Conservation (phyloP, 306 rosid genomes). For the Bauhinia variegata region DNA sequence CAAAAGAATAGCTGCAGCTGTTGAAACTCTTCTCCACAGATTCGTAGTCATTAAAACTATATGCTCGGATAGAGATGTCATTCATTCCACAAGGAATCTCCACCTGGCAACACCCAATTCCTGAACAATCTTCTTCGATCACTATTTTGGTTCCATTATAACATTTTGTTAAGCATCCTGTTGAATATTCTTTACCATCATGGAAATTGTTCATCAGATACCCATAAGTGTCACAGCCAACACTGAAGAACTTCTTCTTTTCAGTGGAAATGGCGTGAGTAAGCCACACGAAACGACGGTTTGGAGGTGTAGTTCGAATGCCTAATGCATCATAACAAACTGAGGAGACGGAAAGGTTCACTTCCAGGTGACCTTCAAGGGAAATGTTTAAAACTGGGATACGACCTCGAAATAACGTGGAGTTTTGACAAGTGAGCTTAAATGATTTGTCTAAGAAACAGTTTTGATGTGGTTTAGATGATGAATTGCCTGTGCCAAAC, state of each 20-base stretch:
- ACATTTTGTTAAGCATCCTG: slow-evolving; percentile 31
- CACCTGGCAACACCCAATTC: too few relatives aligned
- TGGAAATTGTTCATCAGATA: background rate
- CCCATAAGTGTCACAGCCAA: slow-evolving; percentile 29
- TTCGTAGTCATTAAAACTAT: too few relatives aligned
- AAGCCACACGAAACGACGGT: background rate
- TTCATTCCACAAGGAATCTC: too few relatives aligned
- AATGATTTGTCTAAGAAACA: slow-evolving; percentile 19
- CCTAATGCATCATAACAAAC: background rate
- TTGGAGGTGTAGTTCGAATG: too few relatives aligned
- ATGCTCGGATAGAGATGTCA: too few relatives aligned
- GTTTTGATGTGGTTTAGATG: background rate
- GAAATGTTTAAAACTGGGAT: background rate
- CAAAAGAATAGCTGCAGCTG: too few relatives aligned
- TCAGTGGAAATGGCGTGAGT: slow-evolving; percentile 16
- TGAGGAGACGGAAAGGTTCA: background rate
- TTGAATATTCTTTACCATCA: background rate
- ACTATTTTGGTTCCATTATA: background rate
- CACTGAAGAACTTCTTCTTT: slow-evolving; percentile 18
- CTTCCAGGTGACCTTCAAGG: slow-evolving; percentile 3
- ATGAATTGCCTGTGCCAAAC: slow-evolving; percentile 25
- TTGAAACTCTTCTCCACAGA: too few relatives aligned
- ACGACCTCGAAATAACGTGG: background rate
- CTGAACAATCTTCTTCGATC: background rate
- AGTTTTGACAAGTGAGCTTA: background rate